Percentiles rank a stretch among this genome's conserved stretches.
phyloP scores from a whole-genome alignment of 2,329 filamentous ascomycete genomes.

The Trichoderma brevicompactum region DNA sequence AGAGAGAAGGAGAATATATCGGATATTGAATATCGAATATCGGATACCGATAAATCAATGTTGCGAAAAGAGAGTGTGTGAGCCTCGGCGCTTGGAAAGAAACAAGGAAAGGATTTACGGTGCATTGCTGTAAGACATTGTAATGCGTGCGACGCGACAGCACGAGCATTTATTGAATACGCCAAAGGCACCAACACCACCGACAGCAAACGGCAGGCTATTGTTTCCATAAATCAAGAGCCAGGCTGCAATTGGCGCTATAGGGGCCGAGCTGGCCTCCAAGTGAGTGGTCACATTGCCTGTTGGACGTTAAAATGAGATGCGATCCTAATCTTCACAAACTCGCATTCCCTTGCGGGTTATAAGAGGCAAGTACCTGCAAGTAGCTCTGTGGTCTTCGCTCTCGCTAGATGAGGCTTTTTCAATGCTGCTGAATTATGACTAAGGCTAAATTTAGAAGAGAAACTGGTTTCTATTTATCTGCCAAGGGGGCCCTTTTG shows the following conservation, averaged over 20 bases:
- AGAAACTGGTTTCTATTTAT: not conserved
- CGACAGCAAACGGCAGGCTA: not conserved
- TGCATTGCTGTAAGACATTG: slow-evolving; percentile 13
- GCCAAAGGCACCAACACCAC: not conserved
- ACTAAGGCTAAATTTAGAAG: slow-evolving; percentile 19
- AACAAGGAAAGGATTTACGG: slow-evolving; percentile 16
- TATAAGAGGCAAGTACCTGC: not conserved
- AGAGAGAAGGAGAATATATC: no score
- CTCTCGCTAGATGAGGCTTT: slow-evolving; percentile 7
- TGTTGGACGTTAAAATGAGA: no score
- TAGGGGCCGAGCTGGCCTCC: no score
- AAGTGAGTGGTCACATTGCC: no score
- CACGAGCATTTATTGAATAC: slow-evolving; percentile 1
- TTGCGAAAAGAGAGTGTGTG: not conserved
- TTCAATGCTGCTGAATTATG: slow-evolving; percentile 2
- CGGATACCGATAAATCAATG: not conserved
- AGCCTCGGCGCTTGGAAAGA: slow-evolving; percentile 4
- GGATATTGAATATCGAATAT: not conserved
- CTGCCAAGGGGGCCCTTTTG: not conserved
- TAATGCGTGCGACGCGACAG: not conserved
- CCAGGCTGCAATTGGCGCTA: no score
- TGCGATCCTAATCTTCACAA: no score
- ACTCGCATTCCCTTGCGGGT: no score
- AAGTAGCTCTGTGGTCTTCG: not conserved
- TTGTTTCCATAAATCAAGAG: no score